phyloP scores from a whole-genome alignment of 768 basidiomycete species.

The Kwoniella dejecticola region DNA sequence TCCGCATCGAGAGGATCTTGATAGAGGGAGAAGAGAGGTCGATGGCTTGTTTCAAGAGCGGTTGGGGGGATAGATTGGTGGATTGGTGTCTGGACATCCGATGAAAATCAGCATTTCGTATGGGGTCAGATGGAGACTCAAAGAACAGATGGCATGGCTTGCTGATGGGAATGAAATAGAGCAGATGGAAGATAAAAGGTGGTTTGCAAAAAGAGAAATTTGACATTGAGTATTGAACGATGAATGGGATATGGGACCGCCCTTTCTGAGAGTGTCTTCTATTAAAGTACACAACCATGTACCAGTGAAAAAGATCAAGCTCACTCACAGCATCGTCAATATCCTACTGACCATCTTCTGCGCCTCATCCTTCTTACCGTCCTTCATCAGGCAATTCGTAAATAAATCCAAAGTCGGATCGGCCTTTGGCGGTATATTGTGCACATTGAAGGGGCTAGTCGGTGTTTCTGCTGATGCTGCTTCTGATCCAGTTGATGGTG shows the following conservation, averaged over 20 bases:
- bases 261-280: too few species aligned
- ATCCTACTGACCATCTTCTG: constrained; percentile 40
- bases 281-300: too few species aligned
- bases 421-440: constrained; percentile 42
- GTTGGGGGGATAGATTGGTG: constrained; percentile 76
- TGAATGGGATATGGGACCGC: too few species aligned
- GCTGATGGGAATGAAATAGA: too few species aligned
- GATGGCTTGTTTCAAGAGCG: constrained; percentile 75
- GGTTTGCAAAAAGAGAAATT: too few species aligned
- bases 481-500: constrained; percentile 10
- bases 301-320: too few species aligned
- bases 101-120: too few species aligned
- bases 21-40: constrained; percentile 71
- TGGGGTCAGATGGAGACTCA: too few species aligned
- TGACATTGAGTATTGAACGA: too few species aligned
- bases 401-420: constrained; percentile 52
- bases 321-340: constrained; percentile 45
- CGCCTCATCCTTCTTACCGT: constrained; percentile 52
- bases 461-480: constrained; percentile 1
- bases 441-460: constrained; percentile 37
- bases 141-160: too few species aligned
- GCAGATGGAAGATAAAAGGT: too few species aligned
- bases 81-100: constrained; percentile 66
- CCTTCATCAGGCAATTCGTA: constrained; percentile 54
- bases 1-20: constrained; percentile 63